These are phyloP conservation scores for Phytophthora pini DNA, from an alignment of 352 stramenopile species.

Conservation along the genomic window DNA sequence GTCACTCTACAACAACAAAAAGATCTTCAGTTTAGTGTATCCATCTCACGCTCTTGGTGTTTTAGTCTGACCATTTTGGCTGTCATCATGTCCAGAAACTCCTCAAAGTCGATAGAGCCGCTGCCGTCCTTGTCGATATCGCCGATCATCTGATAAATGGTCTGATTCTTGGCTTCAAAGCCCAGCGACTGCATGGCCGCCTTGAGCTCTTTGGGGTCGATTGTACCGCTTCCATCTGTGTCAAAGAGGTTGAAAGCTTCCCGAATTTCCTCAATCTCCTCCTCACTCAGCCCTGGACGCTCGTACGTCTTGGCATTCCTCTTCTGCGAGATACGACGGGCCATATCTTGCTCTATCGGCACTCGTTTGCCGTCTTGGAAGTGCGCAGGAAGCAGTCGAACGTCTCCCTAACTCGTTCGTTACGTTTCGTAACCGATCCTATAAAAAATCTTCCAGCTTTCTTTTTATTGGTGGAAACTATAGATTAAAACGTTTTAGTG, in stretches of 20 bases:
- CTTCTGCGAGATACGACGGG: constrained; percentile 80
- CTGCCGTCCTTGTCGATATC: constrained; percentile 97
- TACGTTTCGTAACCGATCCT: constrained; percentile 10
- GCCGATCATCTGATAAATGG: constrained; percentile 97
- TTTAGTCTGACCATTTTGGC: constrained; percentile 88
- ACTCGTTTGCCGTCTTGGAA: constrained; percentile 3
- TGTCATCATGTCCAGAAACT: constrained; percentile 98
- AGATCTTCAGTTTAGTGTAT: constrained; percentile 5
- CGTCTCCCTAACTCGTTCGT: not conserved
- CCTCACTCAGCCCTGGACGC: constrained; percentile 87
- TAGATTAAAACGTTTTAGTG: constrained; percentile 6
- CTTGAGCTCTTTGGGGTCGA: constrained; percentile 98
- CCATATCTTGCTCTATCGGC: constrained; percentile 38
- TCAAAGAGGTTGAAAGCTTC: constrained; percentile 98
- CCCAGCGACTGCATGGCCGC: constrained; percentile 96
- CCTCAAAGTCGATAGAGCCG: constrained; percentile 96
- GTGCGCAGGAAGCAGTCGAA: not conserved
- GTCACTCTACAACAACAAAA: constrained; percentile 71
- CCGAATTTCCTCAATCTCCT: constrained; percentile 96
- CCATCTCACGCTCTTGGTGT: not conserved
- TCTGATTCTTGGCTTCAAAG: constrained; percentile 98
- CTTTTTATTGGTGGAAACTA: constrained; percentile 10
- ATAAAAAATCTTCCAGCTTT: not conserved
- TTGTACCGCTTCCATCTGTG: constrained; percentile 96
- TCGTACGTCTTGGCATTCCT: constrained; percentile 93